Evolutionary conservation across 148 eudicot genomes (phyloP).

Genomic region (Vaccinium vitisidaea): DNA sequence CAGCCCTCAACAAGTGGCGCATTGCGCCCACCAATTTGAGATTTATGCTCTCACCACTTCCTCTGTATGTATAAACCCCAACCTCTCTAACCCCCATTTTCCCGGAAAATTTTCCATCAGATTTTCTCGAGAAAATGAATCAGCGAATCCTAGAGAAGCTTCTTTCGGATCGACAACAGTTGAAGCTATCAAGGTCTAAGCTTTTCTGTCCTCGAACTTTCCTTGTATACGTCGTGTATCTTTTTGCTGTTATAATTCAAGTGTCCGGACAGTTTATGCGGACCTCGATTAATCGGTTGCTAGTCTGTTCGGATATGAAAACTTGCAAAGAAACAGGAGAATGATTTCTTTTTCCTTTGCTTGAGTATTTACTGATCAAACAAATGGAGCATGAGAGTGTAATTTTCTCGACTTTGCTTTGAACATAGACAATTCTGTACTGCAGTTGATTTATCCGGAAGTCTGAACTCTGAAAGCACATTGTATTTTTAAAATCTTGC

Average conservation of each 20-base stretch:
- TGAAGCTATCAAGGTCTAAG: slow-evolving; percentile 5
- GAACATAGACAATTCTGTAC: not conserved
- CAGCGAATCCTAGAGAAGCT: not conserved
- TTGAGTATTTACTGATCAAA: not conserved
- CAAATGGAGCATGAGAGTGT: not conserved
- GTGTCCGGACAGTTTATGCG: too few species aligned
- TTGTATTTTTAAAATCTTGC: not conserved
- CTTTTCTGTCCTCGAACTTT: not conserved
- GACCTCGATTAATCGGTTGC: not conserved
- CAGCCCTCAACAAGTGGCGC: too few species aligned
- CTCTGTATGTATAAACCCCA: not conserved
- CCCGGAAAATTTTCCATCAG: not conserved
- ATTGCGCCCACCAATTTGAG: too few species aligned
- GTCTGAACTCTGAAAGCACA: not conserved
- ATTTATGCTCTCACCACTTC: not conserved
- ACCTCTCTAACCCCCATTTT: not conserved
- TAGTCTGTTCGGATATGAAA: not conserved
- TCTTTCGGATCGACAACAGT: not conserved
- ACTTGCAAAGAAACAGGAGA: not conserved
- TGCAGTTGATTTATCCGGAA: not conserved
- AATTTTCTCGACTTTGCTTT: not conserved
- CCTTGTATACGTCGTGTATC: not conserved
- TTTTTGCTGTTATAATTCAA: too few species aligned
- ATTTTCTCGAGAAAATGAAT: slow-evolving; percentile 17
- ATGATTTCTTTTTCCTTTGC: not conserved